These are phyloP conservation scores for Nigrospora osmanthi DNA, from an alignment of 2,329 filamentous ascomycete species.

Conservation along the genomic window DNA sequence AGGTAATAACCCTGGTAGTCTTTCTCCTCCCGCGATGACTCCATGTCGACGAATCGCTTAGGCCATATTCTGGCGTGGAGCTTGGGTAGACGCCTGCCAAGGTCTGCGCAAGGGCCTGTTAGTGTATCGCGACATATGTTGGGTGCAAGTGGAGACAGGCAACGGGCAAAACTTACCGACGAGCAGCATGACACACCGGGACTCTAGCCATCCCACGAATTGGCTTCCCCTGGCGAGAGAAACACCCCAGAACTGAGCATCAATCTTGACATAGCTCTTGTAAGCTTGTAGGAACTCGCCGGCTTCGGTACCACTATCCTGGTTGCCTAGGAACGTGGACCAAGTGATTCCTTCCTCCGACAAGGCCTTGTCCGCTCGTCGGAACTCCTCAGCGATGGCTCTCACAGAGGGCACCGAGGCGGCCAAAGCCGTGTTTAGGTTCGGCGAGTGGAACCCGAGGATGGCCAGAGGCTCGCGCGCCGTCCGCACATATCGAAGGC, in stretches of 20 bases:
- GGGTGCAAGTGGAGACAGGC: too few species aligned
- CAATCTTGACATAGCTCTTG: slow-evolving; percentile 50
- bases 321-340: slow-evolving; percentile 28
- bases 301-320: slow-evolving; percentile 16
- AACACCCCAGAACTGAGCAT: slow-evolving; percentile 58
- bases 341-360: slow-evolving; percentile 28
- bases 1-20: slow-evolving; percentile 57
- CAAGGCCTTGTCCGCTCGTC: slow-evolving; percentile 34
- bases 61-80: slow-evolving; percentile 56
- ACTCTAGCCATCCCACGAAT: slow-evolving; percentile 58
- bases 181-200: slow-evolving; percentile 47
- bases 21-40: slow-evolving; percentile 13
- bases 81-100: slow-evolving; percentile 42
- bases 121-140: neutral
- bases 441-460: slow-evolving; percentile 53
- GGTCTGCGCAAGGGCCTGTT: slow-evolving; percentile 28
- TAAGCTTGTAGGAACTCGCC: slow-evolving; percentile 42
- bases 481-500: slow-evolving; percentile 44
- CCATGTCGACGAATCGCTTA: slow-evolving; percentile 41
- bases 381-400: slow-evolving; percentile 43
- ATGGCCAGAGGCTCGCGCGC: slow-evolving; percentile 54
- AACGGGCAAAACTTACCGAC: slow-evolving; percentile 35
- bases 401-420: slow-evolving; percentile 45
- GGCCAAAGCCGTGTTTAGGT: slow-evolving; percentile 50
- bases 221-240: slow-evolving; percentile 44